Percentiles rank a stretch among this genome's conserved stretches.
Conservation (phyloP, 176 grass and related monocot species). For the Bolboschoenus planiculmis region DNA sequence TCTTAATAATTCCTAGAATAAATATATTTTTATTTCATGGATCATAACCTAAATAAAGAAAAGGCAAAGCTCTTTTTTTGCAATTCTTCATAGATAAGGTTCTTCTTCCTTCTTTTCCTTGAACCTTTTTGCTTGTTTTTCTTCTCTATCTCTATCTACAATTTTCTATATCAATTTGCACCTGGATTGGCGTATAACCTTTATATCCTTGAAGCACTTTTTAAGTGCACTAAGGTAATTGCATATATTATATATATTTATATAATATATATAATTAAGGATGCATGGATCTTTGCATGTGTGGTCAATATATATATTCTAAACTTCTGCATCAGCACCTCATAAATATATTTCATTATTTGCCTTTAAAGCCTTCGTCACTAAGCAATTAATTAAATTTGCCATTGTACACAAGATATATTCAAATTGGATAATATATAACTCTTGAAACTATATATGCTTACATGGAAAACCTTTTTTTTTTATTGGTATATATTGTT, state of each 20-base stretch:
- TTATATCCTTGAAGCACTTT: conserved; percentile 12
- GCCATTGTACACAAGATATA: background rate
- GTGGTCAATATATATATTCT: conserved; percentile 19
- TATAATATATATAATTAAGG: background rate
- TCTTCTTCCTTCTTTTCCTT: background rate
- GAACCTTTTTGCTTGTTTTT: background rate
- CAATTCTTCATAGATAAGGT: background rate
- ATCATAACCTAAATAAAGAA: background rate
- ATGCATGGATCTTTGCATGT: conserved; percentile 8
- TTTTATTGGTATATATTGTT: background rate
- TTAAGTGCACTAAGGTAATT: conserved; percentile 14
- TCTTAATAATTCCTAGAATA: too few species aligned
- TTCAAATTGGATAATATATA: background rate
- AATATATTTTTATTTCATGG: background rate
- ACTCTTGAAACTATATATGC: background rate
- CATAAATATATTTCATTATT: background rate
- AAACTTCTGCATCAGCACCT: background rate
- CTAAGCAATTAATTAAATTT: conserved; percentile 24
- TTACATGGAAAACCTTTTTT: background rate
- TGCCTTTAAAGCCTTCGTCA: conserved; percentile 21
- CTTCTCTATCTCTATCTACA: background rate
- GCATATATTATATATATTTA: background rate
- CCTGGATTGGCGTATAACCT: background rate
- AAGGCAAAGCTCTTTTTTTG: background rate
- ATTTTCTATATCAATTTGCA: conserved; percentile 20